Evolutionary conservation across 2,329 filamentous ascomycete species (phyloP), one percentile per base, ranked within the genome.

Genomic region (Graphiopsis chlorocephala): DNA sequence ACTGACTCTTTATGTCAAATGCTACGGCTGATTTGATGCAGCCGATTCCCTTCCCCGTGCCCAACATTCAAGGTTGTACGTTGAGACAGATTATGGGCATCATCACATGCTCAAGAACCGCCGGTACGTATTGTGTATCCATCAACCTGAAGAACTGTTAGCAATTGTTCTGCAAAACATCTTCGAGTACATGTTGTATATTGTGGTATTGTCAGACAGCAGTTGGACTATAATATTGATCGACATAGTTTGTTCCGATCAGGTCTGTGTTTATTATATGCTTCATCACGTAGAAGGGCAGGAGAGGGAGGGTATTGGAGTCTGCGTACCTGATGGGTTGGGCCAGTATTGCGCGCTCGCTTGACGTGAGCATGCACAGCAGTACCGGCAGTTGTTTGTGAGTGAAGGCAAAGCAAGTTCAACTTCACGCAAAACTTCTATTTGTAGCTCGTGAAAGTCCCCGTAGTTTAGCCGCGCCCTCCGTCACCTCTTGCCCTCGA

Each of bases 221-320:
- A 65, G 63, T 65, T 65, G 63, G 63, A 65, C 63, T 64, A 64
- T 59, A 53, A 64, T 59, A 45, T 59, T 33, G 38, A 59, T 64
- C 62, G 53, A 64, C 62, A 64, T 59, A 20, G 48, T 50, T 48
- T 17, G 17, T 64, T 64, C 53, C 53, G 62, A 64, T 59, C 62
- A 64, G 62, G 62, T 64, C 62, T 64, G 53, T 64, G 62, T 59
- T 42, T 48, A 61, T 65, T 55, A 60, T 53, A 53, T 64, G 47
- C 57, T 65, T 65, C 63, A 60, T 60, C 63, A 65, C 29, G 31
- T 48, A 45, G 26, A 64, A 47, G 31, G 14, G 56, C n/a, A 26
- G 23, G 33, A n/a, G 25, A 14, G 35, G 35, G 26, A 26, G 56
- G 17, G 26, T 1, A 28, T 20, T 4, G 20, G 53, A n/a, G 28